Evolutionary conservation across 2,329 filamentous ascomycete species (phyloP).

Genomic region (Orbilia javanica): DNA sequence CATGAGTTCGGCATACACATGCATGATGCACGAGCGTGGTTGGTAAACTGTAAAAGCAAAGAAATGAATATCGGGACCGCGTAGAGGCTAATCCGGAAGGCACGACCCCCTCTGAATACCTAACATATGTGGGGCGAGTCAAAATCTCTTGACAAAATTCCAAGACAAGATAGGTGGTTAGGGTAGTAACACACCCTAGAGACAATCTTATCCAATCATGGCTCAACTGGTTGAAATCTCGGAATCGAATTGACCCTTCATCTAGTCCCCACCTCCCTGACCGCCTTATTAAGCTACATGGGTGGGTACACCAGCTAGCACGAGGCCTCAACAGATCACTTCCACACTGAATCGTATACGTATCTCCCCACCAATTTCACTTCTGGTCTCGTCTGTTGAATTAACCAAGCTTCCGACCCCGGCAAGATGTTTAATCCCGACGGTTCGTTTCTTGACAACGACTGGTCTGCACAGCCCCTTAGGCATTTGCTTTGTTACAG

Average conservation of each 20-base stretch:
- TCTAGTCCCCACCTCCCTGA: constrained; percentile 4
- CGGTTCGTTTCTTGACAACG: not conserved
- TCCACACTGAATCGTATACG: constrained; percentile 24
- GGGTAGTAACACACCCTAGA: constrained; percentile 1
- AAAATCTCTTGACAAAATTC: not conserved
- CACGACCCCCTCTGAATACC: not conserved
- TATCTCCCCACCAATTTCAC: not conserved
- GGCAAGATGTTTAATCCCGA: not conserved
- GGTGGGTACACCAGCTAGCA: constrained; percentile 14
- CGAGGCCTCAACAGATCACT: constrained; percentile 27
- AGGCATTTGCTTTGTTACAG: not conserved
- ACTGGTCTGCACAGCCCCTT: constrained; percentile 13
- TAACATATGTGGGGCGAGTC: constrained; percentile 1
- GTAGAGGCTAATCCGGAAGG: constrained; percentile 8
- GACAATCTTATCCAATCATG: not conserved
- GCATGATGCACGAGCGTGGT: not conserved
- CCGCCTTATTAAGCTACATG: constrained; percentile 24
- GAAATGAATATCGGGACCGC: not conserved
- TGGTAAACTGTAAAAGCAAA: not conserved
- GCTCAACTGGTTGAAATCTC: constrained; percentile 4
- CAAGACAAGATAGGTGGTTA: not conserved
- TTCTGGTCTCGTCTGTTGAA: not conserved
- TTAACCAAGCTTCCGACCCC: constrained; percentile 12
- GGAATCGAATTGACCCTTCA: constrained; percentile 1
- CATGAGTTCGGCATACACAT: not conserved